These are phyloP conservation scores for Scedosporium apiospermum DNA, from an alignment of 2,329 filamentous ascomycete species.

Conservation along the genomic window DNA sequence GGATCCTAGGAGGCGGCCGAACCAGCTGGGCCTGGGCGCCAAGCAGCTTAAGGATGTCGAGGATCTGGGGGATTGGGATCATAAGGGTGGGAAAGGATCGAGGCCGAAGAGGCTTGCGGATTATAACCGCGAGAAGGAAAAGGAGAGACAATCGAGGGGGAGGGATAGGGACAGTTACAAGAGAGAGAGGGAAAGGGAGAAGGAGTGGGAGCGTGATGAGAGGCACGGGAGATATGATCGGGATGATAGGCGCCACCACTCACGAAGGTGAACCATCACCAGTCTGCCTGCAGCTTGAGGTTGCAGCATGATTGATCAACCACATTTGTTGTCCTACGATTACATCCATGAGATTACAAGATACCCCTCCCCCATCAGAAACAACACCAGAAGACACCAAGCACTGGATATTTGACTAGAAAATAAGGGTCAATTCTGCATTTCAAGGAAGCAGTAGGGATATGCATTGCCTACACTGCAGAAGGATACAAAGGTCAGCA, in stretches of 20 bases:
- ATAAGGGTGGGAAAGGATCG: constrained; percentile 44
- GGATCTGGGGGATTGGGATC: constrained; percentile 75
- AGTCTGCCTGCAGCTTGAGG: too few species aligned
- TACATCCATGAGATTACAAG: too few species aligned
- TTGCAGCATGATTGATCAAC: background rate
- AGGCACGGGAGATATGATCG: constrained; percentile 13
- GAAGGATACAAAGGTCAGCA: too few species aligned
- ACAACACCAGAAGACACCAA: too few species aligned
- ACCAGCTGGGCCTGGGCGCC: constrained; percentile 79
- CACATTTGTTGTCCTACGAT: background rate
- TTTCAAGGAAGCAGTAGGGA: too few species aligned
- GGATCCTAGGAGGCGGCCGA: constrained; percentile 62
- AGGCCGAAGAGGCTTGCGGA: constrained; percentile 36
- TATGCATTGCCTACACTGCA: too few species aligned
- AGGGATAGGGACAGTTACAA: constrained; percentile 29
- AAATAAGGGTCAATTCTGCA: too few species aligned
- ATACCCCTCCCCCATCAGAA: too few species aligned
- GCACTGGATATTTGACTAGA: too few species aligned
- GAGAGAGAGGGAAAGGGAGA: constrained; percentile 26
- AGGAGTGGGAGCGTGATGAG: constrained; percentile 19
- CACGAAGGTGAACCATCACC: background rate
- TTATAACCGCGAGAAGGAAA: constrained; percentile 29
- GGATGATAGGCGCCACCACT: constrained; percentile 3
- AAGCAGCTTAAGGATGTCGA: constrained; percentile 65
- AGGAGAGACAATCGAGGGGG: constrained; percentile 13